Conservation (phyloP, 2,329 filamentous ascomycete species). For the Pseudocercospora cruenta region DNA sequence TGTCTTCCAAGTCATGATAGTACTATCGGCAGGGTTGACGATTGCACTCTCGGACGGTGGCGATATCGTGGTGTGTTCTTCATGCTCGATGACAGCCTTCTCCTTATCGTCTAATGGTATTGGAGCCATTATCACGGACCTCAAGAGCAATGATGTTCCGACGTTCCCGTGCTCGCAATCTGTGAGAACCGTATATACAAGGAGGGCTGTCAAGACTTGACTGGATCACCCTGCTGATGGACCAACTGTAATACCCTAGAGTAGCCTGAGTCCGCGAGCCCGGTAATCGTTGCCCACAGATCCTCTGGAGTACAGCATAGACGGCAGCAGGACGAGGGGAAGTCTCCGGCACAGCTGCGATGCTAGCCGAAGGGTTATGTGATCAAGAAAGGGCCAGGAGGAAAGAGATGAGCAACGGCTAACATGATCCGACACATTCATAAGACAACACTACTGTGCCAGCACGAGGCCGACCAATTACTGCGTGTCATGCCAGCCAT, state of each 20-base stretch:
- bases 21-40: background rate
- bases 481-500: background rate
- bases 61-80: constrained; percentile 4
- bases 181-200: background rate
- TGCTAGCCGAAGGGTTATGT: background rate
- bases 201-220: background rate
- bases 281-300: background rate
- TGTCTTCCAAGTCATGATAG: constrained; percentile 22
- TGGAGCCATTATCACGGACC: background rate
- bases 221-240: background rate
- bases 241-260: background rate
- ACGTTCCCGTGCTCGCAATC: background rate
- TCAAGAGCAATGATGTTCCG: background rate
- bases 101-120: background rate
- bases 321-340: background rate
- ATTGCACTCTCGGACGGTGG: background rate
- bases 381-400: background rate
- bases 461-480: background rate
- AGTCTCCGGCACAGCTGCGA: background rate
- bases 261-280: background rate
- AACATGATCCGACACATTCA: background rate
- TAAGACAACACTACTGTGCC: too few relatives aligned
- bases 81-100: constrained; percentile 10
- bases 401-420: background rate
- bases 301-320: background rate